Evolutionary conservation across 2,329 filamentous ascomycete genomes (phyloP), one percentile per base, ranked within the genome.

Genomic region (Didymella lethalis): DNA sequence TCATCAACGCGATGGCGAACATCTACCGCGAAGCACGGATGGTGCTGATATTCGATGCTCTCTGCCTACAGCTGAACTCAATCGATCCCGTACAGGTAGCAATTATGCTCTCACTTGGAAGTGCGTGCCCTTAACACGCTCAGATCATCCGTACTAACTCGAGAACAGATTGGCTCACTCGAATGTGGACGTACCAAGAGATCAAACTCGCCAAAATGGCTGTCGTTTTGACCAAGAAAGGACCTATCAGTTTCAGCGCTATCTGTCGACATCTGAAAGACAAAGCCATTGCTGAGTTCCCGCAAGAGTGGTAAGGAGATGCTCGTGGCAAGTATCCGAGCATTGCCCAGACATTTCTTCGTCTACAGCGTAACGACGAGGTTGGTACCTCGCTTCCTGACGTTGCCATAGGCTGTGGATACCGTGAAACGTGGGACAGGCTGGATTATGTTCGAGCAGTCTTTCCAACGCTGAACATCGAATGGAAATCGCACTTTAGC

Each of bases 141-240:
- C 3, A 40, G 7, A 20, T 38, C 36, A 20, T 40, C 2, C 7
- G 7, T 11, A 7, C 36, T 40, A 23, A 40, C 2, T 11, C 7
- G 7, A 20, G n/a, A 11, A 7, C 6, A 40, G 36, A 40, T 6
- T 40, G 36, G 36, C 36, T 47, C 26, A 47, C 44, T 28, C 29
- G 29, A 29, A 47, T 47, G 44, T 47, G 44, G 44, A 47, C 44
- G 29, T 32, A 47, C 6, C 44, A 47, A 23, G 44, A 31, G 18
- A 32, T 47, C 28, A 47, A 31, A 14, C 44, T 47, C 18, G 44
- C 44, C 3, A 31, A 31, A 8, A 47, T 47, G 41, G 41, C 44
- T 32, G 44, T 31, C 29, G n/a, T 47, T 28, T 10, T 45, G 41
- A 47, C 28, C 3, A 47, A 32, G 28, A 47, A 47, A 18, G 44